Evolutionary conservation across 345 rosid genomes (phyloP), one percentile per base, ranked within the genome.

Genomic region (Ceriops decandra): DNA sequence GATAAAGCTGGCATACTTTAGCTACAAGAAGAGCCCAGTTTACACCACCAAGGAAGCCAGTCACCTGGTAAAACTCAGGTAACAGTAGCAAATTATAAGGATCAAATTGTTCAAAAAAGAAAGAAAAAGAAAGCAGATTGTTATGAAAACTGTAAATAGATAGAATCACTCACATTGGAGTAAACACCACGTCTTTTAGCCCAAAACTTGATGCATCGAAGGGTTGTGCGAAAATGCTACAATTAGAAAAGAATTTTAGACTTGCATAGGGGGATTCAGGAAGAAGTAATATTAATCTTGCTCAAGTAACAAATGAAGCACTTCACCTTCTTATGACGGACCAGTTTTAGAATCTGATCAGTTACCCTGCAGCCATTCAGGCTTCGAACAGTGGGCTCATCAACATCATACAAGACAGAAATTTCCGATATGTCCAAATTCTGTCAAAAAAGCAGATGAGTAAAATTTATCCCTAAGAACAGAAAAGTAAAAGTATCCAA

Each of bases 11-110:
- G 79, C 96, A 89, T 33, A 87, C 78, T 8, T 89, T 86, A 28
- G 96, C 92, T 38, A 87, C 96, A 60, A 89, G 74, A 63, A 87
- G 81, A 19, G 92, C 92, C 96, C 87, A 89, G 72, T 87, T 87
- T 22, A 87, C 88, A 65, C 96, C 96, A 6, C 92, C 96, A 54
- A 87, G 83, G 68, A 84, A 89, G 68, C 96, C 96, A 76, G 85
- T 85, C 69, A 86, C 91, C 95, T 88, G 72, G 7, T 42, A 42
- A 11, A 42, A 42, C 4, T 42, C 49, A 42, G 13, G 5, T 42
- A 13, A 2, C 49, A 42, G 5, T 15, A 15, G 49, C 3, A 15
- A 42, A 42, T 13, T 42, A 63, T 51, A 47, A 35, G 54, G 17
- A 24, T 21, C 53, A 67, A 68, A 57, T 46, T 67, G 53, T 33